Conservation (phyloP, 768 basidiomycete species). For the Auriscalpium vulgare region DNA sequence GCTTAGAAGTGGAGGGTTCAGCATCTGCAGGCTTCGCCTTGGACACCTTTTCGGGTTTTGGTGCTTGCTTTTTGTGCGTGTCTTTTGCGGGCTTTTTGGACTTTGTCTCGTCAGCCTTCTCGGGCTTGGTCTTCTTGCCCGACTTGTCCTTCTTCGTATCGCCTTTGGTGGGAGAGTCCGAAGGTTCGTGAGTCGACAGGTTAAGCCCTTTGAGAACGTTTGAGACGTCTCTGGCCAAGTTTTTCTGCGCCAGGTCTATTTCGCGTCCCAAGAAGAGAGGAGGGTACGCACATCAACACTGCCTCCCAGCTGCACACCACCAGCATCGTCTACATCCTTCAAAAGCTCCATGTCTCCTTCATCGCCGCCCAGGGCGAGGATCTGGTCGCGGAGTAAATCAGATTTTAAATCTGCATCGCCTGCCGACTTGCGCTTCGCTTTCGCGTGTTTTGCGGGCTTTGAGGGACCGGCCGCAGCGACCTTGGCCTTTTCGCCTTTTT, state of each 20-base stretch:
- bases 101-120: not conserved
- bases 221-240: conserved; percentile 36
- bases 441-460: conserved; percentile 9
- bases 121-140: not conserved
- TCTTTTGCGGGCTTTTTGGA: not conserved
- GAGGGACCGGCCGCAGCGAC: not conserved
- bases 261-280: not conserved
- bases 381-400: conserved; percentile 24
- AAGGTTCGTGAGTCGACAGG: not conserved
- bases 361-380: conserved; percentile 39
- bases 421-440: not conserved
- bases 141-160: not conserved
- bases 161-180: not conserved
- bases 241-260: conserved; percentile 23
- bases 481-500: conserved; percentile 4
- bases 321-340: conserved; percentile 29
- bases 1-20: too few species aligned
- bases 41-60: too few species aligned
- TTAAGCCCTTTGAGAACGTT: conserved; percentile 35
- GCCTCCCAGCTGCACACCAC: conserved; percentile 18
- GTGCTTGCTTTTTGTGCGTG: not conserved
- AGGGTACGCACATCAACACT: conserved; percentile 18
- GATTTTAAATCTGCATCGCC: conserved; percentile 14
- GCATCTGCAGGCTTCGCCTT: too few species aligned
- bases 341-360: conserved; percentile 40